Evolutionary conservation across 148 eudicot species (phyloP).

Genomic region (Beta vulgaris): DNA sequence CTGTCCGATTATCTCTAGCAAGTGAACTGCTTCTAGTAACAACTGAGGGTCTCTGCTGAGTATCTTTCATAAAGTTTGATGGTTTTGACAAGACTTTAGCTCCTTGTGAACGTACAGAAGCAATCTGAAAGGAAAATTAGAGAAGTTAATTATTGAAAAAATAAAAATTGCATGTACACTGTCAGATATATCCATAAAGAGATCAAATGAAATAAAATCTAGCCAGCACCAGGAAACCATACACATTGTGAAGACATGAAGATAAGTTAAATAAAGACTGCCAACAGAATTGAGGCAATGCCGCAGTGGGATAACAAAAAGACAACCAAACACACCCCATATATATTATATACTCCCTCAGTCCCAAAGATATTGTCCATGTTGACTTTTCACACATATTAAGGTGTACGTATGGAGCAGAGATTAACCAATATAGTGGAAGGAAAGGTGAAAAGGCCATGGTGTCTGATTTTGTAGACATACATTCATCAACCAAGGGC

Average conservation of each 20-base stretch:
- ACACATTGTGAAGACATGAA: not conserved
- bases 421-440: too few species aligned
- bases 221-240: not conserved
- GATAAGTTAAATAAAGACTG: not conserved
- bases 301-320: not conserved
- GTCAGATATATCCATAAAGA: not conserved
- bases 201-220: not conserved
- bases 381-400: not conserved
- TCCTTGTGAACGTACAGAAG: slow-evolving; percentile 43
- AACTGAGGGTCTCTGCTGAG: slow-evolving; percentile 40
- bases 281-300: not conserved
- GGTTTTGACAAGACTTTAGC: slow-evolving; percentile 28
- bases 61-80: slow-evolving; percentile 35
- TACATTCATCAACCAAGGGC: not conserved
- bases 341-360: not conserved
- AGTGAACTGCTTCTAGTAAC: slow-evolving; percentile 33
- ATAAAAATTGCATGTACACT: not conserved
- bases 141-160: not conserved
- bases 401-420: not conserved
- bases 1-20: slow-evolving; percentile 31
- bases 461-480: not conserved
- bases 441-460: too few species aligned
- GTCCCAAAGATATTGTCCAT: not conserved
- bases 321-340: not conserved
- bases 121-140: slow-evolving; percentile 31